A percentile compares a stretch with the other conserved stretches of the same genome.
Conservation (phyloP, 2,329 filamentous ascomycete species). For the Alternaria incomplexa region DNA sequence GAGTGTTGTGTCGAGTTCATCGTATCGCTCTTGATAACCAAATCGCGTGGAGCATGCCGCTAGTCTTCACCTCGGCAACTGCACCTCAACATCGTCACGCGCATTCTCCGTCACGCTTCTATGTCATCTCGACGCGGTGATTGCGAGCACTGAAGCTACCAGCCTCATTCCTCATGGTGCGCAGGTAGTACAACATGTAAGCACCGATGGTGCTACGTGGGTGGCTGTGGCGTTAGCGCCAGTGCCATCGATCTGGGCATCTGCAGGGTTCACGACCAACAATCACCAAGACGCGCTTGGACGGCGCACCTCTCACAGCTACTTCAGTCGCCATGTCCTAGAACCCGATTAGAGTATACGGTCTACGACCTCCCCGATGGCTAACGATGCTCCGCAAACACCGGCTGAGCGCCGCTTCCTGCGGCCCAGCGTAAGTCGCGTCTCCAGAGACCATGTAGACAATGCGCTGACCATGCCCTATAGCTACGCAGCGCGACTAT, state of each 20-base stretch:
- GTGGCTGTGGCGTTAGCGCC: slow-evolving; percentile 21
- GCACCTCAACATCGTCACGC: background rate
- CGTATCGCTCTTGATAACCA: background rate
- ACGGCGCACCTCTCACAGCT: slow-evolving; percentile 2
- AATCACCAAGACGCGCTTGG: background rate
- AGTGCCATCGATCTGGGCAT: slow-evolving; percentile 19
- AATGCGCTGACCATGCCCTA: slow-evolving; percentile 24
- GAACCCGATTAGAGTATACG: background rate
- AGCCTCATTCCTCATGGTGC: background rate
- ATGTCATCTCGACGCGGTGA: background rate
- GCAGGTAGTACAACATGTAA: background rate
- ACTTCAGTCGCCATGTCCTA: slow-evolving; percentile 14
- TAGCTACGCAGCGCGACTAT: slow-evolving; percentile 84
- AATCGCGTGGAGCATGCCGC: background rate
- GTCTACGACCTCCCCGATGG: slow-evolving; percentile 27
- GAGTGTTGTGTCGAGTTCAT: background rate
- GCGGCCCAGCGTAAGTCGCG: slow-evolving; percentile 44
- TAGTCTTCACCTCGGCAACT: background rate
- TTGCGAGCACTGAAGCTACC: background rate
- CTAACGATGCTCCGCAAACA: slow-evolving; percentile 34
- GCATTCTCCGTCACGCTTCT: background rate
- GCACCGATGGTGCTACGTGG: background rate
- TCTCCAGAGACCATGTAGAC: background rate
- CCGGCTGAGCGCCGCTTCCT: slow-evolving; percentile 44
- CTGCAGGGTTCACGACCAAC: slow-evolving; percentile 16